phyloP scores from a whole-genome alignment of 352 stramenopile genomes.

The Phytophthora fragariae region DNA sequence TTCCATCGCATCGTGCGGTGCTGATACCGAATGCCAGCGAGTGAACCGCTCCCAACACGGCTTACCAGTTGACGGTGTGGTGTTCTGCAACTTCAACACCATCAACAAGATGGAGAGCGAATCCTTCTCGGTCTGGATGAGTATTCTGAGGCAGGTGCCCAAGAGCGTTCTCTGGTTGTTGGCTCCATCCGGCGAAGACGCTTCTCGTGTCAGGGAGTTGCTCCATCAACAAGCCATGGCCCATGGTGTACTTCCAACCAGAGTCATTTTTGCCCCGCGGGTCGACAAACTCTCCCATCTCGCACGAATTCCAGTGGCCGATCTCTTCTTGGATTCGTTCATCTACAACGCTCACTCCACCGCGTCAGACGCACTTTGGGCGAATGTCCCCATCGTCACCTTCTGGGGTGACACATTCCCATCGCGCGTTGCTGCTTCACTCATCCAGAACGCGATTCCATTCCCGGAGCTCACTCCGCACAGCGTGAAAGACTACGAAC shows the following conservation, averaged over 20 bases:
- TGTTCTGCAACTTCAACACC: conserved; percentile 95
- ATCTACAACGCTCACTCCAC: conserved; percentile 97
- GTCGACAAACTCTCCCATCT: conserved; percentile 82
- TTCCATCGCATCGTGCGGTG: conserved; percentile 41
- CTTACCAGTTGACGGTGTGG: conserved; percentile 43
- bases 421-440: conserved; percentile 69
- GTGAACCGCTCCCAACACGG: conserved; percentile 31
- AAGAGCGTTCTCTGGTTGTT: conserved; percentile 91
- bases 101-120: conserved; percentile 94
- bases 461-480: conserved; percentile 49
- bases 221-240: conserved; percentile 68
- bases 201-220: conserved; percentile 17
- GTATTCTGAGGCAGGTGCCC: conserved; percentile 86
- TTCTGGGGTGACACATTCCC: conserved; percentile 80
- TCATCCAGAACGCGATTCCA: conserved; percentile 55
- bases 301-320: conserved; percentile 71
- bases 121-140: conserved; percentile 91
- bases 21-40: conserved; percentile 24
- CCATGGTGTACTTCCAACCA: conserved; percentile 61
- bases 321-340: conserved; percentile 96
- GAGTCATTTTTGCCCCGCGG: conserved; percentile 79
- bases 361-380: conserved; percentile 90
- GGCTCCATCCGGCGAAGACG: conserved; percentile 34
- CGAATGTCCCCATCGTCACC: conserved; percentile 91
- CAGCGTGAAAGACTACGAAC: conserved; percentile 77